Percentiles rank a stretch among this genome's conserved stretches.
phyloP scores from a whole-genome alignment of 805 yeast genomes.

The Metschnikowia peoriensis region DNA sequence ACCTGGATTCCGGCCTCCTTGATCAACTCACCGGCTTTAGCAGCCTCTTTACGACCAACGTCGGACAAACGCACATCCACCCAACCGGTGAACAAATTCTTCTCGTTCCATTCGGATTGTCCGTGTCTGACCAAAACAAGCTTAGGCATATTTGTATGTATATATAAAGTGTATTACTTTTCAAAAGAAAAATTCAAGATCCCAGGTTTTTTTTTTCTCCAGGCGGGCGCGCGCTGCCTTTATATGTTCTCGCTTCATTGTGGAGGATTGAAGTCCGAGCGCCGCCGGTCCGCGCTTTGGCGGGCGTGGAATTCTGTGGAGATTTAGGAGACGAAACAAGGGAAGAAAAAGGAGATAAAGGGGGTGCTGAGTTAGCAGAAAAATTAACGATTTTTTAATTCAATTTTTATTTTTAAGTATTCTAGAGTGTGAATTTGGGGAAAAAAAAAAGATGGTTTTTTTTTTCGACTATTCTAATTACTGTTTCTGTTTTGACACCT shows the following conservation, averaged over 20 bases:
- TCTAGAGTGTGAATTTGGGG: too few relatives aligned
- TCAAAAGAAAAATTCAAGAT: too few relatives aligned
- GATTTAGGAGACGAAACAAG: too few relatives aligned
- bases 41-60: slow-evolving; percentile 86
- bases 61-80: slow-evolving; percentile 87
- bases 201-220: neutral
- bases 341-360: too few relatives aligned
- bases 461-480: too few relatives aligned
- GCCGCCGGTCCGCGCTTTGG: neutral
- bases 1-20: slow-evolving; percentile 83
- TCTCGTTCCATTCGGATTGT: slow-evolving; percentile 98
- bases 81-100: slow-evolving; percentile 98
- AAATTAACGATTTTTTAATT: too few relatives aligned
- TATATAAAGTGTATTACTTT: neutral
- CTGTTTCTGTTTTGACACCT: too few relatives aligned
- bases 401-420: too few relatives aligned
- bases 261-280: slow-evolving; percentile 23
- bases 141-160: slow-evolving; percentile 47
- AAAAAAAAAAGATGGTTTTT: too few relatives aligned
- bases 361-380: neutral
- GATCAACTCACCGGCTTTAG: slow-evolving; percentile 87
- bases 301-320: neutral
- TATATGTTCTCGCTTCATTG: slow-evolving; percentile 13
- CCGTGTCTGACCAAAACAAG: slow-evolving; percentile 97
- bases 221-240: slow-evolving; percentile 5